These are phyloP conservation scores for Meyerozyma carpophila DNA, from an alignment of 1,139 yeast species.

Conservation along the genomic window DNA sequence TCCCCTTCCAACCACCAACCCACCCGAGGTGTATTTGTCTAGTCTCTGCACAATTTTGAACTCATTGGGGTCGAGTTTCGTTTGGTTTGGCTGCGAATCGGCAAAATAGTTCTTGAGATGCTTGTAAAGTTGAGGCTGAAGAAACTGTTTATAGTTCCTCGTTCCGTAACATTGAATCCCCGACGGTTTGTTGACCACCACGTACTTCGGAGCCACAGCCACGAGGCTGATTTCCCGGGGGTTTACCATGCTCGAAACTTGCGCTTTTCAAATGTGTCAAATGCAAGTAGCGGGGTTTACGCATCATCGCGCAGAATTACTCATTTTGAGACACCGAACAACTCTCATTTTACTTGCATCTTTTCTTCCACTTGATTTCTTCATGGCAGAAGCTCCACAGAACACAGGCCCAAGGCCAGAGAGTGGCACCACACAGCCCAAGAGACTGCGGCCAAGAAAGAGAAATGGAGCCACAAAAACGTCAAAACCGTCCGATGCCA, in stretches of 20 bases:
- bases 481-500: not conserved
- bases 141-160: constrained; percentile 3
- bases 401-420: not conserved
- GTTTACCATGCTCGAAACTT: not conserved
- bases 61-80: constrained; percentile 5
- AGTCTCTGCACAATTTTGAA: constrained; percentile 18
- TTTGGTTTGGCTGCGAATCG: no score
- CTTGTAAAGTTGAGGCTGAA: constrained; percentile 13
- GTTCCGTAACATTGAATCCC: constrained; percentile 16
- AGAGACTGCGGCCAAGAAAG: not conserved
- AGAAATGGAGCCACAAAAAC: not conserved
- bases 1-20: constrained; percentile 17
- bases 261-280: not conserved
- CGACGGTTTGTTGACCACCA: constrained; percentile 19
- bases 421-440: not conserved
- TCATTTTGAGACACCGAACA: not conserved
- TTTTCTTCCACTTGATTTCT: not conserved
- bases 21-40: constrained; percentile 22
- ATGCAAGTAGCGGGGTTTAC: not conserved
- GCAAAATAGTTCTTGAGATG: constrained; percentile 7
- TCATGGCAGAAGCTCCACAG: not conserved
- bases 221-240: not conserved
- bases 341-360: not conserved
- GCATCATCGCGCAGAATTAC: not conserved
- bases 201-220: constrained; percentile 10